Base-by-base conservation (phyloP, 2,329 filamentous ascomycete species). In the Aspergillus piperis region DNA sequence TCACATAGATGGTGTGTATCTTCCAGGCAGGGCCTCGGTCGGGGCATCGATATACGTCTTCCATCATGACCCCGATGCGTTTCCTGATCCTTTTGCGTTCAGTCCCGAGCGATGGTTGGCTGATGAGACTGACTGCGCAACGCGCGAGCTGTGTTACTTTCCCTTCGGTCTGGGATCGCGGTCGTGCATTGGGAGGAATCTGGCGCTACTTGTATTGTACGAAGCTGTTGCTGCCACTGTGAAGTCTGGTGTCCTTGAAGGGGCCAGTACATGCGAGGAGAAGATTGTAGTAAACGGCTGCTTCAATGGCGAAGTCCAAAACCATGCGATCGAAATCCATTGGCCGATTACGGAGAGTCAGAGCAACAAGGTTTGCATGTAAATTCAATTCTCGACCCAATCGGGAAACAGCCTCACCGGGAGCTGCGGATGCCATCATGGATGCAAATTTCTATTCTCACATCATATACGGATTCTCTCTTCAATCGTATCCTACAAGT, bases 151-250 rank as follows among this genome's bases (percentile, higher is more conserved):
- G n/a, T 58, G 36, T 17, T 49, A 30, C 44, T 42, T 58, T 13
- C 19, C 55, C 21, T 58, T 58, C 39, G 55, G 55, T 8, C 30
- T 58, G 19, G 55, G 55, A 41, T 51, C 55, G 2, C 44, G 55
- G 21, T 48, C 48, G 7, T 58, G 56, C 42, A 23, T 58, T 15
- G 48, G 56, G 11, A 30, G 47, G n/a, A 58, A 51, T 32, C 48
- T 58, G 19, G 56, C 56, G 6, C 50, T 42, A 21, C 5, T n/a
- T 8, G 47, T 53, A 25, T 23, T 58, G 23, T 58, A 30, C 25
- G 48, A 7, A 19, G 27, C 56, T 0, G 56, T 58, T 8, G 39
- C 19, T 19, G 38, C 32, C 5, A 41, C 23, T 8, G 56, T 52
- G 15, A 21, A 52, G 15, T 6, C 32, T 2, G 48, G 15, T 23